Evolutionary conservation across 2,329 filamentous ascomycete species (phyloP).

Genomic region (Penicillium sclerotiorum): DNA sequence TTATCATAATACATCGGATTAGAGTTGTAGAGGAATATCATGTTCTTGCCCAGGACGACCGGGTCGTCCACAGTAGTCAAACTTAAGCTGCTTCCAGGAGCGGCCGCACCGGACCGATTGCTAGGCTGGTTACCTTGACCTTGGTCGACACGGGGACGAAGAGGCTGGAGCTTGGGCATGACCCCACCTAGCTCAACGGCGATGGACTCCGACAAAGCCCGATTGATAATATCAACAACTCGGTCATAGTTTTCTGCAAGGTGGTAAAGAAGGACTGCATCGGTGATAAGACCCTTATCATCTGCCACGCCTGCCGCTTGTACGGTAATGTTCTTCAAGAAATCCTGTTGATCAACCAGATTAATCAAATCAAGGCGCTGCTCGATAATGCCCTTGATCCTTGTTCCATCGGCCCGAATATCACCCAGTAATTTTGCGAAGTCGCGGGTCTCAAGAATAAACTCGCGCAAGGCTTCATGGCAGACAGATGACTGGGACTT

Average conservation of each 20-base stretch:
- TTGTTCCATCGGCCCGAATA: conserved; percentile 79
- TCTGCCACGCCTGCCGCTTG: conserved; percentile 92
- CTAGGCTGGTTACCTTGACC: conserved; percentile 20
- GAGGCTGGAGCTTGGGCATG: conserved; percentile 73
- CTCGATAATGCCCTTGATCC: conserved; percentile 85
- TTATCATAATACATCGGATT: conserved; percentile 64
- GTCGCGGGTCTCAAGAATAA: conserved; percentile 94
- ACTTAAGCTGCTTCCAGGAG: conserved; percentile 54
- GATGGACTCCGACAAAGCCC: conserved; percentile 85
- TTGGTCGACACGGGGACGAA: conserved; percentile 66
- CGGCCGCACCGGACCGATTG: conserved; percentile 38
- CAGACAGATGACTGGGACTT: conserved; percentile 79
- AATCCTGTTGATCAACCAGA: conserved; percentile 76
- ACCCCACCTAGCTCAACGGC: conserved; percentile 83
- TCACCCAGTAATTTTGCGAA: conserved; percentile 94
- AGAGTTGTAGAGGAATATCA: conserved; percentile 63
- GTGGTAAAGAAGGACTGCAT: conserved; percentile 93
- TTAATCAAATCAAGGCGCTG: conserved; percentile 80
- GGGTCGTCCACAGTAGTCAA: conserved; percentile 70
- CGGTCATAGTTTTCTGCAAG: conserved; percentile 93
- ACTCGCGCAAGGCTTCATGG: conserved; percentile 88
- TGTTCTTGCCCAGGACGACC: conserved; percentile 62
- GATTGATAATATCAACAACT: conserved; percentile 87
- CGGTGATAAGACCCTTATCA: conserved; percentile 88
- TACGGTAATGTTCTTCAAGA: conserved; percentile 87